Conservation (phyloP, 495 filamentous ascomycete species). For the Neurospora hispaniola region DNA sequence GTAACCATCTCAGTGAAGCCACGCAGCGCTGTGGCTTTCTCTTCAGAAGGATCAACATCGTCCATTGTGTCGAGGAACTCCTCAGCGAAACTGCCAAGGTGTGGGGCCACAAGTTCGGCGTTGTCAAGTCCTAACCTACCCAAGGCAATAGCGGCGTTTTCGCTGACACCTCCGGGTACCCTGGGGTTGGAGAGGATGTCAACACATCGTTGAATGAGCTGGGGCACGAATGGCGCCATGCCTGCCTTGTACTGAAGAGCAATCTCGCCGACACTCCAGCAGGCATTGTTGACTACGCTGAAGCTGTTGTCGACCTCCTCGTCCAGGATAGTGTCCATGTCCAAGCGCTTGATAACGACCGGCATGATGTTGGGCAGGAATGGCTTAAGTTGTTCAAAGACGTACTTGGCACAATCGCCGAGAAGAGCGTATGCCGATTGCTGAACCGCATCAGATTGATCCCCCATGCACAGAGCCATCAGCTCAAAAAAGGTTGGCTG, state of each 20-base stretch:
- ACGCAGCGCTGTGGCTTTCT: conserved; percentile 87
- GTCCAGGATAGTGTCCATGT: conserved; percentile 63
- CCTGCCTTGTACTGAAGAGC: conserved; percentile 62
- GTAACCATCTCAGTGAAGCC: conserved; percentile 81
- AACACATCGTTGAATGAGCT: conserved; percentile 62
- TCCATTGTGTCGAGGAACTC: conserved; percentile 73
- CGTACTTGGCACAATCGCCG: conserved; percentile 92
- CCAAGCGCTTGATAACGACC: conserved; percentile 74
- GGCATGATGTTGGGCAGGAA: conserved; percentile 65
- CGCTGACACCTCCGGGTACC: conserved; percentile 82
- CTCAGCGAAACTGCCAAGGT: conserved; percentile 68
- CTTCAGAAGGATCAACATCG: conserved; percentile 78
- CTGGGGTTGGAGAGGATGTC: conserved; percentile 72
- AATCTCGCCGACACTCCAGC: conserved; percentile 95
- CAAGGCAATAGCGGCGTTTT: conserved; percentile 90
- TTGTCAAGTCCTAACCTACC: conserved; percentile 82
- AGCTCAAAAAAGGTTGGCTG: conserved; percentile 83
- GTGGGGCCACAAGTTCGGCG: conserved; percentile 64
- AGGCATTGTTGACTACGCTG: conserved; percentile 93
- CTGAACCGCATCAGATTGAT: conserved; percentile 81
- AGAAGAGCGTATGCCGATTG: conserved; percentile 94
- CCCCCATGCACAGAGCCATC: conserved; percentile 85
- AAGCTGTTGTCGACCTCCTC: conserved; percentile 71
- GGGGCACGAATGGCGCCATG: conserved; percentile 67
- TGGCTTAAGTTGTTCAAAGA: conserved; percentile 71